Evolutionary conservation across 192 early-diverging fungal species (phyloP).

Genomic region (Lunasporangiospora selenospora): DNA sequence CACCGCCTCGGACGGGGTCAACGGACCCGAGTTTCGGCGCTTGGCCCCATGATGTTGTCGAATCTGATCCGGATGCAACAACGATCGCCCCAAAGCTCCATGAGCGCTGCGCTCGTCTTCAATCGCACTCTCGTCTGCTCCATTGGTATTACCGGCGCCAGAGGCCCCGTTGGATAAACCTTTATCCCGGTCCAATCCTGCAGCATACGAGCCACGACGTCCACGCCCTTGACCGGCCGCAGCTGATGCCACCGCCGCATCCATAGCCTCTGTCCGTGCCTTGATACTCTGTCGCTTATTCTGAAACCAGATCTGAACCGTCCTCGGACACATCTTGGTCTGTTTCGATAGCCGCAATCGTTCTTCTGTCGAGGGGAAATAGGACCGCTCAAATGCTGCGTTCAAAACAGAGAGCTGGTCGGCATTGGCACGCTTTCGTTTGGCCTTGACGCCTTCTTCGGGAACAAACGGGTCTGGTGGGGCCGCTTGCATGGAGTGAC

Average conservation of each 20-base stretch:
- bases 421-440: conserved; percentile 82
- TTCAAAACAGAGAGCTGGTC: conserved; percentile 81
- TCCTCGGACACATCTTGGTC: conserved; percentile 88
- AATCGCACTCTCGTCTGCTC: no score
- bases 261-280: conserved; percentile 55
- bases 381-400: conserved; percentile 76
- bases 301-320: conserved; percentile 98
- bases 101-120: no score
- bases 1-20: conserved; percentile 11
- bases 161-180: no score
- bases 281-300: conserved; percentile 87
- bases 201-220: conserved; percentile 15
- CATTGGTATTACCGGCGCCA: no score
- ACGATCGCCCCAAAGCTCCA: no score
- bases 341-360: conserved; percentile 78
- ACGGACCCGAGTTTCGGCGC: conserved; percentile 24
- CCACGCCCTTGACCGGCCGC: conserved; percentile 4
- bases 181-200: no score
- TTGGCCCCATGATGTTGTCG: conserved; percentile 11
- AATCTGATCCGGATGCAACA: no score
- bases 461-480: conserved; percentile 15
- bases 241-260: conserved; percentile 21
- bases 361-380: conserved; percentile 84
- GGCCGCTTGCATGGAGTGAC: no score
- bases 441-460: conserved; percentile 62